Evolutionary conservation across 2,329 filamentous ascomycete genomes (phyloP).

Genomic region (Pyricularia grisea): DNA sequence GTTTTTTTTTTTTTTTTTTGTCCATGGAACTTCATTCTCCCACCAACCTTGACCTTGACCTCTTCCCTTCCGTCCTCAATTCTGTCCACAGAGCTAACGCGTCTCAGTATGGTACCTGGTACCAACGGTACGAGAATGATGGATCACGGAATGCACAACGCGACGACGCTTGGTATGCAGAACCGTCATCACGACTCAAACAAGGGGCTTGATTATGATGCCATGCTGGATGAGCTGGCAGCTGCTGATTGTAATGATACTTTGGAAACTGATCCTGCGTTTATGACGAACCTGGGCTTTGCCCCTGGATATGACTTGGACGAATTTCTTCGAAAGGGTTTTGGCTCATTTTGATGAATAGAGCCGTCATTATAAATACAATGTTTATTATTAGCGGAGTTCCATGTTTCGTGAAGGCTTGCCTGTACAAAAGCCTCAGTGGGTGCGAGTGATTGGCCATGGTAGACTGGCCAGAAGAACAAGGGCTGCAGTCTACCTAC

Average conservation of each 20-base stretch:
- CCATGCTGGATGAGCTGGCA: constrained; percentile 41
- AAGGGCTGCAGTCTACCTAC: no score
- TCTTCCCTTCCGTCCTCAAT: not conserved
- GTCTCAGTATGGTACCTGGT: not conserved
- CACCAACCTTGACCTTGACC: not conserved
- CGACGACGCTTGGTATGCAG: not conserved
- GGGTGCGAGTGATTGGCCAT: no score
- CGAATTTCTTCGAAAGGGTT: constrained; percentile 28
- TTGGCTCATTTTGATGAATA: not conserved
- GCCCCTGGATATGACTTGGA: constrained; percentile 50
- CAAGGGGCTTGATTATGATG: constrained; percentile 34
- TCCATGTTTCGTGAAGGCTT: no score
- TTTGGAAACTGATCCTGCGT: constrained; percentile 47
- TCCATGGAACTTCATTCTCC: not conserved
- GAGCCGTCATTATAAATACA: not conserved
- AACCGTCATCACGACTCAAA: not conserved
- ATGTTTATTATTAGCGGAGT: no score
- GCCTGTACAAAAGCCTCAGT: no score
- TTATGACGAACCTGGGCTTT: constrained; percentile 59
- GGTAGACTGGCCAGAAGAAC: no score
- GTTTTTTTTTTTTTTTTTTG: not conserved
- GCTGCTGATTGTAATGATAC: constrained; percentile 39
- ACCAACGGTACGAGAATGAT: not conserved
- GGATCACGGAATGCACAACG: not conserved
- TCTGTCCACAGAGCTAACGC: not conserved